A percentile compares a stretch with the other conserved stretches of the same genome.
Conservation (phyloP, 1,284 basidiomycete genomes). For the Cerioporus squamosus region DNA sequence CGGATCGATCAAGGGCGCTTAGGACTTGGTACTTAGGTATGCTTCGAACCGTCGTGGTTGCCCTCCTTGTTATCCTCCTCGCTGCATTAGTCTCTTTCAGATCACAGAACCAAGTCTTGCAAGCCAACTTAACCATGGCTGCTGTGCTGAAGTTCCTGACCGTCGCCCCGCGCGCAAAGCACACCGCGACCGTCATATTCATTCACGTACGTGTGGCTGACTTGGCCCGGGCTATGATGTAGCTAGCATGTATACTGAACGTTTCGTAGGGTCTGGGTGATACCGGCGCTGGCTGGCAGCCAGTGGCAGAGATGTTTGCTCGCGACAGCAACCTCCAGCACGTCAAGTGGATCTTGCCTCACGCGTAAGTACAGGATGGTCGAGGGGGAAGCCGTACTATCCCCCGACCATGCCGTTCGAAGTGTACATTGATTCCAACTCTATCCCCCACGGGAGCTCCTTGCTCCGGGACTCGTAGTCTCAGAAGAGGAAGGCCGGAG, state of each 20-base stretch:
- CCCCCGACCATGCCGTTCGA: no score
- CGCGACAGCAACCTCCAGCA: slow-evolving; percentile 59
- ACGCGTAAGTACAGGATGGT: slow-evolving; percentile 58
- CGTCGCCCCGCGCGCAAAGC: slow-evolving; percentile 60
- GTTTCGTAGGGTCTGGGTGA: slow-evolving; percentile 70
- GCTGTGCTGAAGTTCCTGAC: slow-evolving; percentile 51
- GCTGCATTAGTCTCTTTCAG: background rate
- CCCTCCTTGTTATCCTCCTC: background rate
- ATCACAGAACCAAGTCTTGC: no score
- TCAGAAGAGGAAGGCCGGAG: no score
- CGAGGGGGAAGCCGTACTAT: background rate
- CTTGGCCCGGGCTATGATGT: no score
- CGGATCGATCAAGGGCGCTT: background rate
- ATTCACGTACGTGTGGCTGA: slow-evolving; percentile 61
- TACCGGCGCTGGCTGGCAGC: slow-evolving; percentile 76
- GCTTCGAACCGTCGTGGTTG: background rate
- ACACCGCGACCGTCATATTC: slow-evolving; percentile 89
- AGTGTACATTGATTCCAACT: no score
- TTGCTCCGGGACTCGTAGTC: no score
- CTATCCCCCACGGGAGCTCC: no score
- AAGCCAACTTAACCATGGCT: slow-evolving; percentile 25
- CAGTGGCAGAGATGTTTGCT: slow-evolving; percentile 71
- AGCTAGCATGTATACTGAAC: no score
- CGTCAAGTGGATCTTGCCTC: slow-evolving; percentile 85
- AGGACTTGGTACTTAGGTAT: background rate